Percentiles rank a stretch among this genome's conserved stretches.
phyloP scores from a whole-genome alignment of 2,329 filamentous ascomycete species.

The Pseudocercospora crystallina region DNA sequence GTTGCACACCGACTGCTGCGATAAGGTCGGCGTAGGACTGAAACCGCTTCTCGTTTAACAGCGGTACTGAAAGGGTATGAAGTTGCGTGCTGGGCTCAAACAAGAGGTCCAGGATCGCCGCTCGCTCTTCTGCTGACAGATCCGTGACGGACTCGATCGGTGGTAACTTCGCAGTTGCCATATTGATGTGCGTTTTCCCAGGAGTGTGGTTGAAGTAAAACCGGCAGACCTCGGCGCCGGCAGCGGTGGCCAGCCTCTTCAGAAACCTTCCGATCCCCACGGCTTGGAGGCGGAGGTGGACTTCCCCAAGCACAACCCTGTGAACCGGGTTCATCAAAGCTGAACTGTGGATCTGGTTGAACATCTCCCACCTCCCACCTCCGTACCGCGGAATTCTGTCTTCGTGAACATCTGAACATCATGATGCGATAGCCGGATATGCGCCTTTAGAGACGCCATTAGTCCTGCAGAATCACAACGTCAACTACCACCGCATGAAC shows the following conservation, averaged over 20 bases:
- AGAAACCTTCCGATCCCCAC: not conserved
- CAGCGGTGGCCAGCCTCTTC: not conserved
- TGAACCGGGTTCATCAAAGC: not conserved
- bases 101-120: constrained; percentile 67
- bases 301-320: not conserved
- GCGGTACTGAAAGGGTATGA: constrained; percentile 68
- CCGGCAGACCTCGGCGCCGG: too few species aligned
- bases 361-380: too few species aligned
- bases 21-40: constrained; percentile 69
- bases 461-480: too few species aligned
- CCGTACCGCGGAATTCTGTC: too few species aligned
- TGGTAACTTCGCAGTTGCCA: constrained; percentile 51
- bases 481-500: too few species aligned
- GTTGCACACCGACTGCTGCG: constrained; percentile 61
- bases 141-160: constrained; percentile 56
- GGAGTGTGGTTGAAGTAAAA: too few species aligned
- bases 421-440: too few species aligned
- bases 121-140: constrained; percentile 57
- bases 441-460: too few species aligned
- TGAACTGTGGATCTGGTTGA: too few species aligned
- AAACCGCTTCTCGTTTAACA: constrained; percentile 62
- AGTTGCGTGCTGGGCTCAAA: constrained; percentile 81
- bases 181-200: not conserved
- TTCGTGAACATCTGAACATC: too few species aligned
- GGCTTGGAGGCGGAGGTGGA: not conserved